Conservation (phyloP, 352 stramenopile genomes). For the Paralagenidium karlingii region DNA sequence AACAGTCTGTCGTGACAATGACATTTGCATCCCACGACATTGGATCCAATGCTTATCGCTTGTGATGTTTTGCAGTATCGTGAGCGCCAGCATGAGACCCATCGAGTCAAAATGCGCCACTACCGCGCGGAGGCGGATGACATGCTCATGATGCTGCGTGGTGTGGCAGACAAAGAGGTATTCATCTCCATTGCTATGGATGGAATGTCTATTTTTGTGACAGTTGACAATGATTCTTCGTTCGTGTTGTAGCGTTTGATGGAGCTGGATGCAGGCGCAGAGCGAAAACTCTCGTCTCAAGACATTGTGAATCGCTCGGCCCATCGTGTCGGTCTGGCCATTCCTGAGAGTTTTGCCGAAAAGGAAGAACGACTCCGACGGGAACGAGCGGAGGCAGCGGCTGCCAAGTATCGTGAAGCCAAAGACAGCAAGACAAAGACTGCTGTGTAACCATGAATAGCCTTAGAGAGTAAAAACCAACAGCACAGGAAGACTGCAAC, state of each 20-base stretch:
- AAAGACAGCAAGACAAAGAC: no score
- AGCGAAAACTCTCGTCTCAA: constrained; percentile 47
- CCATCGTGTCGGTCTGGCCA: constrained; percentile 53
- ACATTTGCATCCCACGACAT: neutral
- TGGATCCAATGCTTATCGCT: no score
- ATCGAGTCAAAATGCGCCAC: constrained; percentile 52
- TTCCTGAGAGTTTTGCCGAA: constrained; percentile 62
- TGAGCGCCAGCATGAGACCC: constrained; percentile 50
- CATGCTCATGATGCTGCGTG: constrained; percentile 49
- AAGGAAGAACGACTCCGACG: constrained; percentile 21
- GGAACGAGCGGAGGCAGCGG: constrained; percentile 9
- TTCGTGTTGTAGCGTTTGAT: constrained; percentile 31
- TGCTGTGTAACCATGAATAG: no score
- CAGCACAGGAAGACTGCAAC: no score
- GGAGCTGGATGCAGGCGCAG: constrained; percentile 52
- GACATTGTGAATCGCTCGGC: constrained; percentile 72
- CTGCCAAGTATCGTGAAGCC: constrained; percentile 15
- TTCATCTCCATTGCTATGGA: neutral
- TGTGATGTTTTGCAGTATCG: constrained; percentile 34
- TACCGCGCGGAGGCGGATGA: constrained; percentile 62
- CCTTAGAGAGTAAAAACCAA: constrained; percentile 1
- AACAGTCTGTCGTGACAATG: neutral
- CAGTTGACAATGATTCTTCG: neutral
- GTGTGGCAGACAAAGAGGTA: constrained; percentile 68
- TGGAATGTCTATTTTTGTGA: neutral